Percentiles rank a stretch among this genome's conserved stretches.
These are phyloP conservation scores for Eucalyptus cloeziana DNA, from an alignment of 345 rosid genomes.

Conservation along the genomic window DNA sequence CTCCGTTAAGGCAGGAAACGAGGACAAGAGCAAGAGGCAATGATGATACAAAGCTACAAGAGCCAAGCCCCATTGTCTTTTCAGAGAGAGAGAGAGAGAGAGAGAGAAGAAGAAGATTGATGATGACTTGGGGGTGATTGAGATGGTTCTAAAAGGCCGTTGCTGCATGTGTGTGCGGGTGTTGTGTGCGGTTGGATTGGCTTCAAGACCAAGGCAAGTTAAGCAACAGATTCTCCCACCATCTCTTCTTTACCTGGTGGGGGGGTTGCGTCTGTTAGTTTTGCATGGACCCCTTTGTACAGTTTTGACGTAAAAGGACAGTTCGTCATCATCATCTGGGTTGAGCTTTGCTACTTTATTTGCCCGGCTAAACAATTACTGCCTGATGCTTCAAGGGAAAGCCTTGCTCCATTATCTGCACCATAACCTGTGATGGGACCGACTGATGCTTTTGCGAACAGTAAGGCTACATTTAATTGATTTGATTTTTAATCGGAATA, in stretches of 20 bases:
- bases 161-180: neutral
- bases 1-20: neutral
- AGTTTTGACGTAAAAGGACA: neutral
- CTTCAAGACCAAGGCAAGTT: neutral
- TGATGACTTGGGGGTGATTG: neutral
- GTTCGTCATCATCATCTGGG: neutral
- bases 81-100: neutral
- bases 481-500: too few species aligned
- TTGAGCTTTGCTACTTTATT: neutral
- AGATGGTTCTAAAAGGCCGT: neutral
- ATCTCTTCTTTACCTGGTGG: neutral
- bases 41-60: neutral
- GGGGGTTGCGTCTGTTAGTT: neutral
- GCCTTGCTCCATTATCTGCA: neutral
- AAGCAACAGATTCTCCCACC: neutral
- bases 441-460: neutral
- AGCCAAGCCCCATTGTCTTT: neutral
- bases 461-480: neutral
- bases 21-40: neutral
- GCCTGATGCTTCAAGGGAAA: neutral
- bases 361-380: neutral
- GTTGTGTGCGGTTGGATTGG: neutral
- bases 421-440: neutral
- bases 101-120: neutral
- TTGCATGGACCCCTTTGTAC: neutral